These are phyloP conservation scores for Coemansia sp. DNA, from an alignment of 192 early-diverging fungal species.

Conservation along the genomic window DNA sequence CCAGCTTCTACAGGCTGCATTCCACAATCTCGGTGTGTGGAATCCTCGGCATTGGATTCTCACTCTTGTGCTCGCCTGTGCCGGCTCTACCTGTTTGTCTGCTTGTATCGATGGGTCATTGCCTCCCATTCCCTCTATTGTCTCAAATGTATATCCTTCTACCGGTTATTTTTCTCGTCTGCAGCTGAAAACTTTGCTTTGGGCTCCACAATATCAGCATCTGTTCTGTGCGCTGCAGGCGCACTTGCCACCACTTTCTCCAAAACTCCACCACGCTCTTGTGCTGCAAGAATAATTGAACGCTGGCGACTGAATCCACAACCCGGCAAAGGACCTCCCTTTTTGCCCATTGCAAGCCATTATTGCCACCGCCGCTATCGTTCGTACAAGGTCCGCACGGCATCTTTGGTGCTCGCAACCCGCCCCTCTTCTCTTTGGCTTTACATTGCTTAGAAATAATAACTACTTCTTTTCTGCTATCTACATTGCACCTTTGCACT, in stretches of 20 bases:
- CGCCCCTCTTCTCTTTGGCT: background rate
- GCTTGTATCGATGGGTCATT: too few species aligned
- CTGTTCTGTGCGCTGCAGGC: background rate
- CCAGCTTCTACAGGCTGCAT: too few species aligned
- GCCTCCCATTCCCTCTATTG: too few species aligned
- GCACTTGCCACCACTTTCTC: background rate
- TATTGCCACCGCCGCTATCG: constrained; percentile 11
- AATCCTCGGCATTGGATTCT: too few species aligned
- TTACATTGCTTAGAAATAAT: constrained; percentile 1
- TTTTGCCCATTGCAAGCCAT: constrained; percentile 6
- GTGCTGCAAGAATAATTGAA: constrained; percentile 1
- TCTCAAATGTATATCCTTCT: too few species aligned
- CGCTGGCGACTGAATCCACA: constrained; percentile 8
- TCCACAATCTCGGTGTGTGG: too few species aligned
- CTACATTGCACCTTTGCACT: constrained; percentile 1
- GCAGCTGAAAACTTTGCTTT: background rate
- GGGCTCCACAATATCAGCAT: constrained; percentile 5
- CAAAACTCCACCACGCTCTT: too few species aligned
- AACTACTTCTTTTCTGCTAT: constrained; percentile 2
- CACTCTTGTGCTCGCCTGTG: too few species aligned
- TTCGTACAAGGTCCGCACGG: background rate
- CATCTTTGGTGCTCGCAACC: background rate
- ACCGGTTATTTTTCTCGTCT: too few species aligned
- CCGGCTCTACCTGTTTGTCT: too few species aligned
- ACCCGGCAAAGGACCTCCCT: background rate